Conservation (phyloP, 805 yeast species). For the Ogataea neopini region DNA sequence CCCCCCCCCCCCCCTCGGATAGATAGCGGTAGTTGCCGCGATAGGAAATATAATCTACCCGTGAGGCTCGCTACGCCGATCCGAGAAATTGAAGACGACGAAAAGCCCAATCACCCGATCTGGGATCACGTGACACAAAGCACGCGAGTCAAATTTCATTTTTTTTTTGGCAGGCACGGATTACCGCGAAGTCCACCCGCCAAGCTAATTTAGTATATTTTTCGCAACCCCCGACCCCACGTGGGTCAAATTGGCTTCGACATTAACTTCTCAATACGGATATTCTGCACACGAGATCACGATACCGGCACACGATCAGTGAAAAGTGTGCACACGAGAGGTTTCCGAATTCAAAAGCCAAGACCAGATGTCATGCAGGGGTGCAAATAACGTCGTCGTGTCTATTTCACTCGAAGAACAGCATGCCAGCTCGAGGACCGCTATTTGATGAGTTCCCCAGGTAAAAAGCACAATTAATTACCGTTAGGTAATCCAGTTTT, state of each 20-base stretch:
- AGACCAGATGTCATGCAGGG: neutral
- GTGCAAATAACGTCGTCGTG: neutral
- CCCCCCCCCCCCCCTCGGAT: neutral
- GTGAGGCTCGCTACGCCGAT: too few species aligned
- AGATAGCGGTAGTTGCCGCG: conserved; percentile 1
- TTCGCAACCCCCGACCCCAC: conserved; percentile 2
- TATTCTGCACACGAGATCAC: conserved; percentile 1
- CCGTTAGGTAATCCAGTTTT: neutral
- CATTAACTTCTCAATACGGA: neutral
- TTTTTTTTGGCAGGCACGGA: too few species aligned
- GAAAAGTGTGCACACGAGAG: conserved; percentile 9
- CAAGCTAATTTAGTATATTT: neutral
- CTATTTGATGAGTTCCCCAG: too few species aligned
- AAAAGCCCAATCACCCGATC: too few species aligned
- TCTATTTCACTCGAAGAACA: too few species aligned
- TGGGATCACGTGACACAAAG: too few species aligned
- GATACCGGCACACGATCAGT: neutral
- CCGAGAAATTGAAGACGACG: too few species aligned
- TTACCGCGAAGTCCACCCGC: too few species aligned
- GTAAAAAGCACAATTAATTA: too few species aligned
- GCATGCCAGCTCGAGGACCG: too few species aligned
- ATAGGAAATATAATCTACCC: neutral
- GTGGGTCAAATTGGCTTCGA: conserved; percentile 3
- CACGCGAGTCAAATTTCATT: too few species aligned
- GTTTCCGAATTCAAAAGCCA: conserved; percentile 8